Evolutionary conservation across 2,329 filamentous ascomycete genomes (phyloP).

Genomic region (Sclerotinia spermophila): DNA sequence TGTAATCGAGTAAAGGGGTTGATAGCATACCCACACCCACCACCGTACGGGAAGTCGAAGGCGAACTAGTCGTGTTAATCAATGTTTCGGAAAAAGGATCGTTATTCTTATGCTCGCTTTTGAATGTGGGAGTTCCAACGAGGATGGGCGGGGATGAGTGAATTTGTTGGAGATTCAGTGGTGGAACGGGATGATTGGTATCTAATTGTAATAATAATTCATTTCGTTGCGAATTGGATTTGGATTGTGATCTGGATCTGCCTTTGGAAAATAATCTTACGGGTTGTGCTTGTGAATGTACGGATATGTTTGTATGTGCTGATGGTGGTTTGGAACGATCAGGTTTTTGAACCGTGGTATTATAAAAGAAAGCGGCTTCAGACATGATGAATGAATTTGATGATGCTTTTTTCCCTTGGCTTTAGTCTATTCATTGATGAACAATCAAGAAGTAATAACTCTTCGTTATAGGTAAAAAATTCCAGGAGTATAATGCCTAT

Average conservation of each 20-base stretch:
- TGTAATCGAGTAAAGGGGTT: constrained; percentile 34
- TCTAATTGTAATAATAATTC: not conserved
- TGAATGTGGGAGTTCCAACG: constrained; percentile 11
- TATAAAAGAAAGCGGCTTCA: constrained; percentile 32
- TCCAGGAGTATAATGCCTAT: not conserved
- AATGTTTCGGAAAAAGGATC: constrained; percentile 21
- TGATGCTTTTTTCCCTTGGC: not conserved
- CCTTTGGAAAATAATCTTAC: constrained; percentile 25
- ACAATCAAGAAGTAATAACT: not conserved
- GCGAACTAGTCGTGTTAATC: not conserved
- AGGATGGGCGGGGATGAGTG: constrained; percentile 5
- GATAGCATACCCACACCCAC: constrained; percentile 31
- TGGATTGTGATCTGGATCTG: constrained; percentile 21
- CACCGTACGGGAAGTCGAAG: not conserved
- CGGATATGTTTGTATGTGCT: constrained; percentile 28
- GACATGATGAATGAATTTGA: constrained; percentile 22
- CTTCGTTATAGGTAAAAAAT: not conserved
- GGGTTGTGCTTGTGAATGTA: constrained; percentile 26
- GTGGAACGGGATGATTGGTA: constrained; percentile 2
- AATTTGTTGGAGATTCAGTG: not conserved
- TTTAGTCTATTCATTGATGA: not conserved
- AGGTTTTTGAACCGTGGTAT: constrained; percentile 23
- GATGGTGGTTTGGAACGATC: constrained; percentile 28
- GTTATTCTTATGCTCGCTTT: constrained; percentile 1
- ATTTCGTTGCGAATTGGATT: constrained; percentile 20